phyloP scores from a whole-genome alignment of 2,329 filamentous ascomycete species.

The Fusarium lyarnte region DNA sequence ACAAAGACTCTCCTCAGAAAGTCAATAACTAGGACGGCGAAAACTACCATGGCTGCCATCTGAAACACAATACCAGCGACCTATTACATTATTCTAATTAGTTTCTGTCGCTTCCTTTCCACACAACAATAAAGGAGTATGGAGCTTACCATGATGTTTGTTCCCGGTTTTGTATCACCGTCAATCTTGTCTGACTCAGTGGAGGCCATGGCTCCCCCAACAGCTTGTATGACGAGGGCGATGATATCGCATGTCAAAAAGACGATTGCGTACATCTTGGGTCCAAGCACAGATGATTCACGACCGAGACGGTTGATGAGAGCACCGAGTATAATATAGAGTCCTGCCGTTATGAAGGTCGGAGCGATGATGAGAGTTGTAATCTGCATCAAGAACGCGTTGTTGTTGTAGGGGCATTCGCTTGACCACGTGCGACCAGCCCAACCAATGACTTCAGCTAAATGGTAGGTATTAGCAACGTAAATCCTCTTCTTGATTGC shows the following conservation, averaged over 20 bases:
- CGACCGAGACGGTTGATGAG: neutral
- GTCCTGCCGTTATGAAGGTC: neutral
- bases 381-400: neutral
- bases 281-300: neutral
- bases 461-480: accelerated
- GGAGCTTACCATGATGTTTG: neutral
- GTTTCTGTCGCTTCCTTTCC: too few relatives aligned
- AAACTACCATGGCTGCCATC: neutral
- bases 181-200: neutral
- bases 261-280: neutral
- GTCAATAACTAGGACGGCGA: neutral
- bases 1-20: neutral
- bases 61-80: neutral
- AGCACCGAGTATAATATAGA: neutral
- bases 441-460: neutral
- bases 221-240: neutral
- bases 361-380: neutral
- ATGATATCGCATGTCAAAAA: neutral
- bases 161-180: neutral
- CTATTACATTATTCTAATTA: accelerated
- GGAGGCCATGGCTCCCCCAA: neutral
- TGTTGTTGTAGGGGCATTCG: neutral
- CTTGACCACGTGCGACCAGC: neutral
- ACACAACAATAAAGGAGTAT: accelerated
- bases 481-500: neutral